These are phyloP conservation scores for Castanospermum australe DNA, from an alignment of 306 rosid genomes.

Conservation along the genomic window DNA sequence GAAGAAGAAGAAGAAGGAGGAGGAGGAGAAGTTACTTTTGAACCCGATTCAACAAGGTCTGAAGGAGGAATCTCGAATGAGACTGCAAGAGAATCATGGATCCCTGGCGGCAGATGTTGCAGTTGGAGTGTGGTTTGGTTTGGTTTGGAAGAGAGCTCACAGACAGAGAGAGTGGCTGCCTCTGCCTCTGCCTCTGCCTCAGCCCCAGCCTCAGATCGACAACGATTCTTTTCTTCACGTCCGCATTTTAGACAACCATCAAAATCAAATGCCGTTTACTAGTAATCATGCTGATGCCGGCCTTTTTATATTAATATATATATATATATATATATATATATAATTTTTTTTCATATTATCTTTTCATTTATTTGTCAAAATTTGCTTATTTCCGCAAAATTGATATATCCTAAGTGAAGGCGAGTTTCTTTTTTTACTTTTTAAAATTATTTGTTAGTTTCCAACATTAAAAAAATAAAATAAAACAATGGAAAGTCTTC, in stretches of 20 bases:
- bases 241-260: not conserved
- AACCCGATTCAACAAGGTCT: constrained; percentile 73
- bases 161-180: not conserved
- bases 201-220: not conserved
- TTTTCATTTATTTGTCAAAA: too few species aligned
- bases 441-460: too few species aligned
- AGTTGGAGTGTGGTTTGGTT: not conserved
- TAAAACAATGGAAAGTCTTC: too few species aligned
- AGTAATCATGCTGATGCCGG: too few species aligned
- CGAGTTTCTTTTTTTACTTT: too few species aligned
- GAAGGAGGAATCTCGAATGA: constrained; percentile 88
- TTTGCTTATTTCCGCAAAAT: too few species aligned
- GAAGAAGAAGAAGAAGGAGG: not conserved
- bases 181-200: too few species aligned
- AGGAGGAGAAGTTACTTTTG: constrained; percentile 49
- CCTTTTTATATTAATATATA: too few species aligned
- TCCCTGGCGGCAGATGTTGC: not conserved
- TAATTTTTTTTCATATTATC: too few species aligned
- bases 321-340: too few species aligned
- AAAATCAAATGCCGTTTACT: not conserved
- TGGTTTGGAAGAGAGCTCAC: not conserved
- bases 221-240: constrained; percentile 21
- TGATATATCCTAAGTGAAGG: too few species aligned
- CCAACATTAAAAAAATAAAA: too few species aligned
- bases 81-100: constrained; percentile 89